Evolutionary conservation across 2,329 filamentous ascomycete genomes (phyloP), one percentile per base, ranked within the genome.

Genomic region (Paracoccidioides brasiliensis): DNA sequence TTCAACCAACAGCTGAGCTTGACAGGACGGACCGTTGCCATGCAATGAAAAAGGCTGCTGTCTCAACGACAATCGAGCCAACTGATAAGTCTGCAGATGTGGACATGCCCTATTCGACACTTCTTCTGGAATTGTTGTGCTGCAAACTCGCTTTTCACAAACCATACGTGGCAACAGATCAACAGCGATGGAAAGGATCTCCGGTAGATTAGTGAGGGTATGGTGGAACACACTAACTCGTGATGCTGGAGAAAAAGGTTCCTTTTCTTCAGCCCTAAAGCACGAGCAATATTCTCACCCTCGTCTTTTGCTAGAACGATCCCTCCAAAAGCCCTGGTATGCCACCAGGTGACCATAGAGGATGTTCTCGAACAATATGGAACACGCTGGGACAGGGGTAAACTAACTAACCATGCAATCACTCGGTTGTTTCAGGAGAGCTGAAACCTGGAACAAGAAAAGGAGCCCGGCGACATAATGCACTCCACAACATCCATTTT

Each of bases 1-100:
- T 70, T 89, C 85, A 41, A 82, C 81, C 61, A 77, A 72, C 53
- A 88, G 72, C 70, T 88, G 85, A 37, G 85, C 78, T 55, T 81
- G 76, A 64, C 85, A 88, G 44, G 78, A 81, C 50, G 44, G 78
- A 81, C 50, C 83, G 76, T 67, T 89, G 85, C 66, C 87, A 75
- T 43, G 85, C 70, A 0, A 80, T 81, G 64, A 86, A 85, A 52
- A 88, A 67, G 65, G 83, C 88, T 0, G 81, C 82, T 1, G 85
- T 85, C 69, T 89, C 85, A 64, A 89, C 85, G 1, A 89, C 84
- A 0, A 85, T 89, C 8, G 68, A 63, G 5, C 86, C 85, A 0
- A 86, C 84, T 0, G 52, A 89, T 69, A 41, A 89, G 70, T 22
- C 51, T 53, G 32, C 28, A 43, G 14, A 40, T 38, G 15, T 32